These are phyloP conservation scores for Wickerhamiella shivajii DNA, from an alignment of 805 yeast genomes.

Conservation along the genomic window DNA sequence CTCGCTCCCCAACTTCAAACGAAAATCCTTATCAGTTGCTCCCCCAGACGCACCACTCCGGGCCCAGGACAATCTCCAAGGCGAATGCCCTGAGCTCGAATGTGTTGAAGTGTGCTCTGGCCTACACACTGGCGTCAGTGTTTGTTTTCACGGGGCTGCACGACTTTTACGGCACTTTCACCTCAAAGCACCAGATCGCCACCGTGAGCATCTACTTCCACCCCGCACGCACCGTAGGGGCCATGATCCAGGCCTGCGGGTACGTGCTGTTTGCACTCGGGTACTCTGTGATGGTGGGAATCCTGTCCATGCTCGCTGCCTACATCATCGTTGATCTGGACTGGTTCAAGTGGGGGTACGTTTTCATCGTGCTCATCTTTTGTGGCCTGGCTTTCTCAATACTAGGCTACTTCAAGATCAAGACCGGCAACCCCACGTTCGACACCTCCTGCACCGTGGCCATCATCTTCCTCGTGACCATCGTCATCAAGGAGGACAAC, in stretches of 20 bases:
- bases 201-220: conserved; percentile 78
- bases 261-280: conserved; percentile 42
- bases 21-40: conserved; percentile 1
- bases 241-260: conserved; percentile 59
- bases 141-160: conserved; percentile 42
- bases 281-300: conserved; percentile 39
- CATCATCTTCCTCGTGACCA: conserved; percentile 53
- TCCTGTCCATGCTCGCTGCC: conserved; percentile 38
- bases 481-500: conserved; percentile 61
- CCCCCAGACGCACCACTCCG: neutral
- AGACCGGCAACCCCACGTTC: conserved; percentile 51
- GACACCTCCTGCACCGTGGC: conserved; percentile 73
- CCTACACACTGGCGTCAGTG: conserved; percentile 58
- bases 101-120: conserved; percentile 50
- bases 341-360: conserved; percentile 34
- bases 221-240: conserved; percentile 63
- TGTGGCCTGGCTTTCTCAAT: conserved; percentile 44
- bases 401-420: conserved; percentile 56
- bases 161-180: conserved; percentile 46
- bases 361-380: conserved; percentile 37
- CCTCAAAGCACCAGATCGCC: conserved; percentile 67
- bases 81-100: conserved; percentile 12
- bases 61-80: neutral
- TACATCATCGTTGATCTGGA: conserved; percentile 33
- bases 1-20: neutral